These are phyloP conservation scores for Pythium inflatum DNA, from an alignment of 352 stramenopile species.

Conservation along the genomic window DNA sequence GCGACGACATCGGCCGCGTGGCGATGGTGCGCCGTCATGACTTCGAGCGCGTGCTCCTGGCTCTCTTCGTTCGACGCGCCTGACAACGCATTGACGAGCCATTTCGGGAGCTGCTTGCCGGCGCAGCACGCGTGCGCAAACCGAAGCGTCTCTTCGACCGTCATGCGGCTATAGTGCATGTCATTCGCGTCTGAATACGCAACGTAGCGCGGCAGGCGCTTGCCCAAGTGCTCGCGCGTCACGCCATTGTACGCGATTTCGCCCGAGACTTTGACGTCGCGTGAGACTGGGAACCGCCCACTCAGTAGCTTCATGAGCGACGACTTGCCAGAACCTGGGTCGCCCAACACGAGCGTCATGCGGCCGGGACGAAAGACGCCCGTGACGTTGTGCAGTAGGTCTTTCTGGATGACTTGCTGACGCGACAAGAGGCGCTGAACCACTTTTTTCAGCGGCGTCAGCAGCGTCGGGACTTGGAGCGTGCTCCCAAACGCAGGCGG, in stretches of 20 bases:
- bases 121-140: conserved; percentile 53
- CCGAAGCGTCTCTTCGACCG: conserved; percentile 59
- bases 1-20: not conserved
- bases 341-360: conserved; percentile 59
- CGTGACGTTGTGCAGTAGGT: conserved; percentile 49
- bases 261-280: conserved; percentile 46
- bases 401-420: conserved; percentile 46
- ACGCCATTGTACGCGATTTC: conserved; percentile 56
- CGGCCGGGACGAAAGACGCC: conserved; percentile 53
- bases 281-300: conserved; percentile 54
- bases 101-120: conserved; percentile 30
- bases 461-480: conserved; percentile 45
- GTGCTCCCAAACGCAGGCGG: not conserved
- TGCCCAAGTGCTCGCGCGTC: conserved; percentile 32
- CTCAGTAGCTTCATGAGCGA: conserved; percentile 56
- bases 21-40: conserved; percentile 40
- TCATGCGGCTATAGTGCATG: conserved; percentile 48
- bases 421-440: conserved; percentile 27
- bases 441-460: conserved; percentile 40
- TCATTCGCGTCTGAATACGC: conserved; percentile 55
- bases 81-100: not conserved
- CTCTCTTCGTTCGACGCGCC: conserved; percentile 33
- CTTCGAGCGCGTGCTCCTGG: conserved; percentile 43
- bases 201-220: conserved; percentile 44
- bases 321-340: conserved; percentile 48